Evolutionary conservation across 2,329 filamentous ascomycete genomes (phyloP), one percentile per base, ranked within the genome.

Genomic region (Iodosphaeria phyllophila): DNA sequence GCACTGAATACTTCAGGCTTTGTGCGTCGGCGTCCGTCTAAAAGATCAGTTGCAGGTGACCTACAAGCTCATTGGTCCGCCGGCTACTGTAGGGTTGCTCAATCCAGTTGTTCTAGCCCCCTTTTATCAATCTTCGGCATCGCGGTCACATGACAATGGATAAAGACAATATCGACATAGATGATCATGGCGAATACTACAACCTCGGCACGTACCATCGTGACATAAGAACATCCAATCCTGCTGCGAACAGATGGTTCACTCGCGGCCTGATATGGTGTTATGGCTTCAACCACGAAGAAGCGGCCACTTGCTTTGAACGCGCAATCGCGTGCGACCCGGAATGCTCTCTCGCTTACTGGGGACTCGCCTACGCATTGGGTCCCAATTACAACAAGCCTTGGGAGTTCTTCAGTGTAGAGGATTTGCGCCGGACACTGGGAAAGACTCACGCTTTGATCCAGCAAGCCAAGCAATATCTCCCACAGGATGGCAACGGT

Each of bases 321-420:
- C 49, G 52, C 6, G 70, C 68, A n/a, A 58, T 67, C 16, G 42
- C 44, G 1, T 40, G 52, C 23, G 74, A 79, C 31, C 32, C 48
- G 0, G 32, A 43, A 3, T 75, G 65, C 29, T 58, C 61, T 16
- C 67, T 78, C 54, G 71, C 67, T 3, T 62, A 74, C 37, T 79
- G 74, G 73, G 74, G 74, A 0, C 47, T 76, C 4, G 70, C 77
- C 0, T 83, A 76, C 41, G 56, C 71, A 2, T 49, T 77, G 0
- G 78, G 77, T 0, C 77, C 78, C 4, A 83, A 86, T 39, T 72
- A 71, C 44, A 66, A 84, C 50, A 80, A 83, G 39, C 70, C 76
- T 0, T 83, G 78, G 78, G 61, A 67, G 15, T 57, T 67, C 13
- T 80, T 83, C 34, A 73, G 75, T 27, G 47, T 57, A 1, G 46